Base-by-base conservation (phyloP, 2,329 filamentous ascomycete genomes). In the Cordyceps farinosa region DNA sequence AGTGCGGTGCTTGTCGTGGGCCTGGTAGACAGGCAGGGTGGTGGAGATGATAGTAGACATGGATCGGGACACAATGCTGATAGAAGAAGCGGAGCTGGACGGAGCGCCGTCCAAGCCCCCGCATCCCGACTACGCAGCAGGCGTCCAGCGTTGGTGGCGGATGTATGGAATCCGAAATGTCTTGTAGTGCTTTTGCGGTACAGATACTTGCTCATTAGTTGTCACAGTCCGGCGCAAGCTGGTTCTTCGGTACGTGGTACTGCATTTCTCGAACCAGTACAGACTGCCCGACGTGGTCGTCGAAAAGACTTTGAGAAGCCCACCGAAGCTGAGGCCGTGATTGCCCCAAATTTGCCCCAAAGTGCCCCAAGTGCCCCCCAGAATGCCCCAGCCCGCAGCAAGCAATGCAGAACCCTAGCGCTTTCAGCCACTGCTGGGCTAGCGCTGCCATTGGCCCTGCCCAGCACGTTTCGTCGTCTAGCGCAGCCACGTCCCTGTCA, bases 21-120 rank as follows among this genome's bases (percentile, higher is more conserved):
- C 45, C 34, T 59, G 44, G 22, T 30, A 11, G 60, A 22, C 60
- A 50, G 13, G 13, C 42, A 50, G 60, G 32, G 34, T 48, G 47
- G 50, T 62, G 60, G 50, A 62, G 60, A 62, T 62, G 42, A 48
- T 40, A 5, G 53, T 15, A 56, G 34, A 45, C 45, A 63, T 63
- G 53, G 61, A 63, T 63, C 61, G 61, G 45, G 61, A 36, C 53
- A 52, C 27, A 56, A 57, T 47, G 53, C 53, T 56, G 60, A 56
- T 62, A 42, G 60, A 62, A 55, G 51, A 48, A 57, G 61, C 61
- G 61, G 61, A 63, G 53, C 53, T 29, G 45, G 29, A 63, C 61
- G 34, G 56, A 56, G 34, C 56, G 34, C 34, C 56, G 44, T 40
- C n/a, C 8, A 17, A 34, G 57, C 34, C 57, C 47, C 36, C 56